Conservation (phyloP, 2,329 filamentous ascomycete genomes). For the Nakataea oryzae region DNA sequence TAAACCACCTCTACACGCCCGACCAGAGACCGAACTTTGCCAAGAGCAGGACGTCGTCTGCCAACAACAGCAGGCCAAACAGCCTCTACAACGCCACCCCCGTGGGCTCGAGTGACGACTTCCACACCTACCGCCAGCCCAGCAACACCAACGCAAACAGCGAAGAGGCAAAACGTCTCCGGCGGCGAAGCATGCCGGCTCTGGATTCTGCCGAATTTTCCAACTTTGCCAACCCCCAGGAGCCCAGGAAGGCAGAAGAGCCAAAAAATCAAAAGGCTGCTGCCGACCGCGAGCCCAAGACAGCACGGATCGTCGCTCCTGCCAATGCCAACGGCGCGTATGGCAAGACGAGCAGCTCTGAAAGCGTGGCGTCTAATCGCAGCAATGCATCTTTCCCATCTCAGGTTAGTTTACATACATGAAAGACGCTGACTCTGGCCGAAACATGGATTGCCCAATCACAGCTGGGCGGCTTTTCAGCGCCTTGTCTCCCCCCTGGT, state of each 20-base stretch:
- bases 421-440: background rate
- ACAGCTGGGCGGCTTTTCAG: background rate
- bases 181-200: constrained; percentile 73
- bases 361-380: constrained; percentile 50
- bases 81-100: constrained; percentile 35
- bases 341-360: constrained; percentile 48
- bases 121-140: constrained; percentile 45
- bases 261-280: constrained; percentile 25
- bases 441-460: constrained; percentile 30
- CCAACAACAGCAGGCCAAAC: constrained; percentile 34
- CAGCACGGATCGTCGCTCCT: constrained; percentile 17
- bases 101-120: constrained; percentile 56
- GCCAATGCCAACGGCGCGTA: constrained; percentile 13
- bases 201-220: constrained; percentile 36
- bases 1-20: constrained; percentile 43
- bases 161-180: constrained; percentile 65
- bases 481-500: background rate
- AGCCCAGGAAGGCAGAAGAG: constrained; percentile 24
- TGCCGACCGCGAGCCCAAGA: constrained; percentile 8
- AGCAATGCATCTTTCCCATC: constrained; percentile 50
- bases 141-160: too few relatives aligned
- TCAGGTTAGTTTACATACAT: constrained; percentile 45
- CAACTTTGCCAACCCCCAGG: constrained; percentile 24
- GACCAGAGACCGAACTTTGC: constrained; percentile 19
- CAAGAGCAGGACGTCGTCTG: constrained; percentile 20